phyloP scores from a whole-genome alignment of 176 grass and related monocot species.

The Typha latifolia region DNA sequence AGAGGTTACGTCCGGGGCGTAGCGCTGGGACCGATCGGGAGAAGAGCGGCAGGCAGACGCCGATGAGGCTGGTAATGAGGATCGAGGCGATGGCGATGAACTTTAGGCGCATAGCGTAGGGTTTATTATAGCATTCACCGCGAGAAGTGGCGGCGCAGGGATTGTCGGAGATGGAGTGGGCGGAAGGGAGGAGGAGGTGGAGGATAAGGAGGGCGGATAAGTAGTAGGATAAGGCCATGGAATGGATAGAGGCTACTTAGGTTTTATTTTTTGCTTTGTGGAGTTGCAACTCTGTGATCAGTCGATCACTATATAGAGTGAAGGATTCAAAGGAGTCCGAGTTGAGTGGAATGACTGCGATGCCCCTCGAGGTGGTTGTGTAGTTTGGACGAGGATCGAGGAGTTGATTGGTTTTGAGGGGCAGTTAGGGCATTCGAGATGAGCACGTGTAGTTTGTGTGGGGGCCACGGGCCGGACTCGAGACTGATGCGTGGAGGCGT shows the following conservation, averaged over 20 bases:
- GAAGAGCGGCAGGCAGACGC: slow-evolving; percentile 54
- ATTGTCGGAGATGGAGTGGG: background rate
- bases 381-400: background rate
- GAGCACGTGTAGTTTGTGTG: background rate
- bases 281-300: background rate
- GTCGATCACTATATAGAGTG: background rate
- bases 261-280: background rate
- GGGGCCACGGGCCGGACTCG: background rate
- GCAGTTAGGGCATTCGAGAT: background rate
- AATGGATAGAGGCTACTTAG: background rate
- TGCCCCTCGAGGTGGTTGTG: background rate
- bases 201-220: background rate
- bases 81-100: slow-evolving; percentile 47
- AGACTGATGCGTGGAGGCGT: background rate
- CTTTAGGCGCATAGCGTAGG: slow-evolving; percentile 42
- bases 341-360: background rate
- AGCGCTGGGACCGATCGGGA: slow-evolving; percentile 47
- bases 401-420: background rate
- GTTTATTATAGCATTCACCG: slow-evolving; percentile 12
- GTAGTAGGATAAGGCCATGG: background rate
- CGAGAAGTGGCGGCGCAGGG: background rate
- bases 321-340: background rate
- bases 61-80: slow-evolving; percentile 39
- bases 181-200: background rate
- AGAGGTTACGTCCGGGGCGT: slow-evolving; percentile 52